A percentile compares a stretch with the other conserved stretches of the same genome.
These are phyloP conservation scores for Musa schizocarpa DNA, from an alignment of 176 grass and related monocot species.

Conservation along the genomic window DNA sequence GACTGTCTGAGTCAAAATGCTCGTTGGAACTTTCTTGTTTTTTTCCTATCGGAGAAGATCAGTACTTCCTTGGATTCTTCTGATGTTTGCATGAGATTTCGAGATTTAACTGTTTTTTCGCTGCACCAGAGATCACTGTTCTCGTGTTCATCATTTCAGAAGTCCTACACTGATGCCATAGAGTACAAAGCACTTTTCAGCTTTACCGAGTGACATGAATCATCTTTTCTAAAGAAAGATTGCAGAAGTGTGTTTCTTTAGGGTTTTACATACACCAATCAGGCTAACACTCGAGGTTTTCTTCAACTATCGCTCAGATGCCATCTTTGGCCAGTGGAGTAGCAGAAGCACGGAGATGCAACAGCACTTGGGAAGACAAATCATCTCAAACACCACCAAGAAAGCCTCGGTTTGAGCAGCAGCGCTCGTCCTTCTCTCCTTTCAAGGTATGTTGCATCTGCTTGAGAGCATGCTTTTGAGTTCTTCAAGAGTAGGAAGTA, in stretches of 20 bases:
- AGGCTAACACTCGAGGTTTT: too few species aligned
- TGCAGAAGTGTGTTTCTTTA: conserved; percentile 13
- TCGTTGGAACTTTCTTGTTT: too few species aligned
- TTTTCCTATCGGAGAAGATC: too few species aligned
- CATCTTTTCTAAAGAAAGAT: conserved; percentile 32
- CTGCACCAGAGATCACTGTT: too few species aligned
- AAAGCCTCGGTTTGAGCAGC: conserved; percentile 36
- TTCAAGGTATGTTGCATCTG: conserved; percentile 44
- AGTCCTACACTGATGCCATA: conserved; percentile 15
- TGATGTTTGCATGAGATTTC: too few species aligned
- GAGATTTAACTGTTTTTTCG: too few species aligned
- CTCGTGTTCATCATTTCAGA: neutral
- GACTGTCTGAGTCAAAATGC: too few species aligned
- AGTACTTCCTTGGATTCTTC: too few species aligned
- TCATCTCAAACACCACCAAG: conserved; percentile 23
- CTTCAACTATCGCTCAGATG: conserved; percentile 16
- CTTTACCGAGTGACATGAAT: conserved; percentile 58
- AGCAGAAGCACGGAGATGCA: conserved; percentile 26
- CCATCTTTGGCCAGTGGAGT: conserved; percentile 29
- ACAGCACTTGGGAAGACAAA: conserved; percentile 23
- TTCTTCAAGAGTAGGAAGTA: too few species aligned
- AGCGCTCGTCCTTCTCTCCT: conserved; percentile 49
- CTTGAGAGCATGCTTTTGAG: too few species aligned
- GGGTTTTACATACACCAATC: neutral
- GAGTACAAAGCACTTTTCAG: conserved; percentile 36